Evolutionary conservation across 768 basidiomycete genomes (phyloP), one percentile per base, ranked within the genome.

Genomic region (Thelephora aurantiotincta): DNA sequence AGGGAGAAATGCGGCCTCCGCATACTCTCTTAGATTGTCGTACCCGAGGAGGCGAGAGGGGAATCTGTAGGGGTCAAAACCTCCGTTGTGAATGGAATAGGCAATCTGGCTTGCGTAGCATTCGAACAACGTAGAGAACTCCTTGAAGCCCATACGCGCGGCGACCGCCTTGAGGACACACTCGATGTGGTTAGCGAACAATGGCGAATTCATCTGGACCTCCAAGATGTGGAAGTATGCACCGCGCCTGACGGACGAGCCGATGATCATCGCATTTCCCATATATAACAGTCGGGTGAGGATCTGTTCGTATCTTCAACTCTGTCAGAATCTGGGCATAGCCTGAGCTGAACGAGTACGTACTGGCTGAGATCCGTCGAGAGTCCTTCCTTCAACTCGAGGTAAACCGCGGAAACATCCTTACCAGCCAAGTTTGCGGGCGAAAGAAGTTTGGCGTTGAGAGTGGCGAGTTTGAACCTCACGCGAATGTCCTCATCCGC

Each of bases 211-310:
- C 52, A 67, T 55, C 61, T 74, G 75, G 5, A 75, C 74, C 60
- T 93, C 90, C 50, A 97, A 66, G 44, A 98, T 59, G 61, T 94
- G 83, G 79, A 84, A 92, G 58, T 94, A 91, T 1, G 90, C 74
- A 3, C 80, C 84, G 13, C 88, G 77, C 22, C 93, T 73, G 18
- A 83, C 74, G 1, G 74, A 72, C 1, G 88, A 82, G 56, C 80
- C 84, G 14, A 78, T 73, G 35, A 96, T 72, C 73, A 88, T 80
- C 52, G 82, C 74, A 62, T 88, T 90, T 22, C 77, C 82, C 12
- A 85, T 67, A 16, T 71, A 77, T 23, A 90, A 67, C 23, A 80
- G 69, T 36, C 81, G 77, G 11, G 82, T 89, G 46, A 85, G 65
- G 68, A 86, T 85, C 34, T 68, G 64, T 58, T 96, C 91, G 53